Conservation (phyloP, 2,329 filamentous ascomycete genomes). For the Acrodontium crateriforme region DNA sequence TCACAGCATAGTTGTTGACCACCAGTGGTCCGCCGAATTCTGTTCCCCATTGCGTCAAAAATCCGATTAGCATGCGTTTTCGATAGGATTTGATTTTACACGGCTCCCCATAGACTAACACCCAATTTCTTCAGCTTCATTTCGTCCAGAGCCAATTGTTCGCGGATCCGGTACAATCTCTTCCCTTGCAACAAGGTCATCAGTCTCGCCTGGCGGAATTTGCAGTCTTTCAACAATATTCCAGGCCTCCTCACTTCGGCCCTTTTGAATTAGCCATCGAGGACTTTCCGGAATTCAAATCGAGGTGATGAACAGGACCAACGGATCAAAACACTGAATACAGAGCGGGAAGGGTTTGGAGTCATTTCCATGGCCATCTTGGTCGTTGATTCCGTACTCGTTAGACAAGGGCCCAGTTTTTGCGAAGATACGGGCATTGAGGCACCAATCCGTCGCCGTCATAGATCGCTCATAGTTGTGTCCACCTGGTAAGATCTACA, state of each 20-base stretch:
- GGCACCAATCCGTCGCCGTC: no score
- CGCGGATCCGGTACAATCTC: conserved; percentile 29
- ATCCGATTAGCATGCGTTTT: conserved; percentile 31
- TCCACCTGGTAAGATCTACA: no score
- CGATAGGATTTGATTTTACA: conserved; percentile 27
- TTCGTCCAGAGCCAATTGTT: conserved; percentile 27
- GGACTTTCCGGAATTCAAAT: conserved; percentile 28
- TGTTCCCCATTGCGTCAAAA: conserved; percentile 2
- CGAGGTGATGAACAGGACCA: conserved; percentile 24
- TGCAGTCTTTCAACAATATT: conserved; percentile 30
- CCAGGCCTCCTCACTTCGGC: conserved; percentile 25
- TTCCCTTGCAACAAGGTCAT: conserved; percentile 23
- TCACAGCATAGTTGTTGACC: conserved; percentile 17
- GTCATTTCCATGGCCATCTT: no score
- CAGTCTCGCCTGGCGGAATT: conserved; percentile 23
- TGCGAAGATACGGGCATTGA: no score
- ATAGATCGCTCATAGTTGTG: no score
- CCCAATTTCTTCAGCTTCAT: conserved; percentile 5
- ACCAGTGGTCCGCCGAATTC: conserved; percentile 17
- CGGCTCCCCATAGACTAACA: conserved; percentile 12
- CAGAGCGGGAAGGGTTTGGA: conserved; percentile 29
- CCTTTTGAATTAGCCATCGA: conserved; percentile 32
- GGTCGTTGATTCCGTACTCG: no score
- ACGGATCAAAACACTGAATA: conserved; percentile 26
- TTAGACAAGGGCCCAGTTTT: no score